Conservation (phyloP, 495 filamentous ascomycete species). For the Pseudomonodictys pantanalensis region DNA sequence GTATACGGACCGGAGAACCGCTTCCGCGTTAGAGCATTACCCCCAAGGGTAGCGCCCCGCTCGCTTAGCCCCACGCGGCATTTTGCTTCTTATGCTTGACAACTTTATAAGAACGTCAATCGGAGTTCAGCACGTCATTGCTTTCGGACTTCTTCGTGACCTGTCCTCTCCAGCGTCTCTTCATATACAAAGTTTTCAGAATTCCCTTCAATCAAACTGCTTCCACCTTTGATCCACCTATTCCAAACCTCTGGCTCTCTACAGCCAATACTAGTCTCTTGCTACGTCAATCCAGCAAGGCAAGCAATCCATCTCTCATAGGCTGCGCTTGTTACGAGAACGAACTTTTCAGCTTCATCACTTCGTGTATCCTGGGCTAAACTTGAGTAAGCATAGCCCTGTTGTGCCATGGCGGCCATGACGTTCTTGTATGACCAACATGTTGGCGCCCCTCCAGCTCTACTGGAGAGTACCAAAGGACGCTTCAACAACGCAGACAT, state of each 20-base stretch:
- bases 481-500: conserved; percentile 6
- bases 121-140: not conserved
- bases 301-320: not conserved
- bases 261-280: not conserved
- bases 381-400: conserved; percentile 21
- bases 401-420: conserved; percentile 18
- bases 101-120: conserved; percentile 18
- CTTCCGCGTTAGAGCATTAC: conserved; percentile 20
- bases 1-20: conserved; percentile 19
- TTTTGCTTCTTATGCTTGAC: conserved; percentile 10
- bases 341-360: not conserved
- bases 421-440: conserved; percentile 18
- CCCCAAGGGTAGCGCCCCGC: conserved; percentile 6
- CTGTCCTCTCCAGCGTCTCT: not conserved
- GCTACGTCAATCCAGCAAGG: not conserved
- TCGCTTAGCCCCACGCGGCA: conserved; percentile 24
- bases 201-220: not conserved
- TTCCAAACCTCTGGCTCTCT: not conserved
- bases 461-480: not conserved
- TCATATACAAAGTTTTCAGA: not conserved
- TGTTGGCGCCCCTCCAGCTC: conserved; percentile 15
- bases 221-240: not conserved
- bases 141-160: not conserved
- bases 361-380: conserved; percentile 1
- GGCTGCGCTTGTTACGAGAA: not conserved